Evolutionary conservation across 1,284 basidiomycete genomes (phyloP).

Genomic region (Leucoagaricus sp.): DNA sequence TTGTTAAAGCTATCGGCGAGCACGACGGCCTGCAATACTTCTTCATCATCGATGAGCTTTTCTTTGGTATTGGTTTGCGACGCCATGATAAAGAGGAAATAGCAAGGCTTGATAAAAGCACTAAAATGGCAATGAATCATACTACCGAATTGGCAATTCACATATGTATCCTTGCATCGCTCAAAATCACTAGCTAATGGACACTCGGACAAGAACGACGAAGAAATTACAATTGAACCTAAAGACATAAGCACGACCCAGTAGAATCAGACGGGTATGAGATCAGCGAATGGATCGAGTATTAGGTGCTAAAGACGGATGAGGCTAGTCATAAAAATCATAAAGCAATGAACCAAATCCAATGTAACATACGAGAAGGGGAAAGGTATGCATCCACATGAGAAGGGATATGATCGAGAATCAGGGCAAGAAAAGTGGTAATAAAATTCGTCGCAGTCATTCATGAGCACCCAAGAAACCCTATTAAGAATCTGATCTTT

Average conservation of each 20-base stretch:
- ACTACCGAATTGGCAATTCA: constrained; percentile 13
- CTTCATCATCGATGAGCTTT: constrained; percentile 64
- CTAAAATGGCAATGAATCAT: constrained; percentile 9
- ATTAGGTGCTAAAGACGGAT: constrained; percentile 47
- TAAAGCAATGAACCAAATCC: constrained; percentile 54
- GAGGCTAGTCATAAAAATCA: constrained; percentile 58
- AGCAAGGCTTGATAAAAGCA: neutral
- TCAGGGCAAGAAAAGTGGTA: constrained; percentile 40
- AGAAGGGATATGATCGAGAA: constrained; percentile 38
- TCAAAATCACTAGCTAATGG: constrained; percentile 1
- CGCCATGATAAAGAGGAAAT: constrained; percentile 46
- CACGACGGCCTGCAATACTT: constrained; percentile 88
- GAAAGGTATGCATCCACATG: constrained; percentile 37
- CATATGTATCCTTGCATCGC: neutral
- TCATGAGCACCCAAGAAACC: constrained; percentile 30
- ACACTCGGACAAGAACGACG: constrained; percentile 31
- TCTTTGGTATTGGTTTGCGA: constrained; percentile 66
- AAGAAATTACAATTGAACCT: constrained; percentile 59
- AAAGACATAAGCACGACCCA: constrained; percentile 61
- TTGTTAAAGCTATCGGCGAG: constrained; percentile 96
- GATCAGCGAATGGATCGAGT: constrained; percentile 42
- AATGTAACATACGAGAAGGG: constrained; percentile 54
- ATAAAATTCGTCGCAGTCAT: constrained; percentile 48
- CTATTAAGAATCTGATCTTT: constrained; percentile 24
- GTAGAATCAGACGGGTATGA: constrained; percentile 56